Conservation (phyloP, 768 basidiomycete species). For the Pleurotus ostreatus region DNA sequence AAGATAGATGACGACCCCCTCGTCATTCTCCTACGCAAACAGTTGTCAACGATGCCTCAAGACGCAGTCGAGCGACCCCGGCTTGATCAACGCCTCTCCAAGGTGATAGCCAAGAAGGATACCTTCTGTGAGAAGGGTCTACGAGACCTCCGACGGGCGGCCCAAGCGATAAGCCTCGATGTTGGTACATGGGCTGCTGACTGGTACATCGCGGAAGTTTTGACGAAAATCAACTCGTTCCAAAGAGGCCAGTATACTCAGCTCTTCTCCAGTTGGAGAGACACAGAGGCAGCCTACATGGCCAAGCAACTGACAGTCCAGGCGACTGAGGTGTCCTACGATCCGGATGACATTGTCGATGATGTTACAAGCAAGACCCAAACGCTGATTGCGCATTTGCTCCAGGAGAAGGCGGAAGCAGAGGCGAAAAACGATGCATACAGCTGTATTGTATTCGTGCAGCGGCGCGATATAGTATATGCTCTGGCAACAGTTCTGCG, state of each 20-base stretch:
- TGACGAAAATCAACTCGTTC: conserved; percentile 24
- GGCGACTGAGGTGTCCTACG: conserved; percentile 43
- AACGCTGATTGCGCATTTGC: conserved; percentile 48
- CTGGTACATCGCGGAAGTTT: conserved; percentile 65
- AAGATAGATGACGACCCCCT: conserved; percentile 69
- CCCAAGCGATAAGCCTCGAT: conserved; percentile 53
- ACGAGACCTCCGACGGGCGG: conserved; percentile 51
- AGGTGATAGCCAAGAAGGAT: conserved; percentile 49
- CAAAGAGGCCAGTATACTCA: conserved; percentile 23
- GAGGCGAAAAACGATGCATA: conserved; percentile 53
- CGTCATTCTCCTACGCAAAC: conserved; percentile 43
- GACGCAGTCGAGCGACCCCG: conserved; percentile 43
- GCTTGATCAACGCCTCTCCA: conserved; percentile 64
- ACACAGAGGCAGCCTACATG: conserved; percentile 60
- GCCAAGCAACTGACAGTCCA: conserved; percentile 42
- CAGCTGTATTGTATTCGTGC: conserved; percentile 74
- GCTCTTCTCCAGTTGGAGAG: conserved; percentile 49
- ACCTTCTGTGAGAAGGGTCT: conserved; percentile 69
- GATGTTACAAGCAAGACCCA: conserved; percentile 58
- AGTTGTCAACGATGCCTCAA: conserved; percentile 32
- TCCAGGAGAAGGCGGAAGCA: conserved; percentile 46
- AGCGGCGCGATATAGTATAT: conserved; percentile 69
- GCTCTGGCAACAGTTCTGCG: conserved; percentile 59
- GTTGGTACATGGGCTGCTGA: conserved; percentile 75
- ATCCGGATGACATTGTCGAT: conserved; percentile 43